Base-by-base conservation (phyloP, 2,329 filamentous ascomycete species). In the Penicillium sp. region DNA sequence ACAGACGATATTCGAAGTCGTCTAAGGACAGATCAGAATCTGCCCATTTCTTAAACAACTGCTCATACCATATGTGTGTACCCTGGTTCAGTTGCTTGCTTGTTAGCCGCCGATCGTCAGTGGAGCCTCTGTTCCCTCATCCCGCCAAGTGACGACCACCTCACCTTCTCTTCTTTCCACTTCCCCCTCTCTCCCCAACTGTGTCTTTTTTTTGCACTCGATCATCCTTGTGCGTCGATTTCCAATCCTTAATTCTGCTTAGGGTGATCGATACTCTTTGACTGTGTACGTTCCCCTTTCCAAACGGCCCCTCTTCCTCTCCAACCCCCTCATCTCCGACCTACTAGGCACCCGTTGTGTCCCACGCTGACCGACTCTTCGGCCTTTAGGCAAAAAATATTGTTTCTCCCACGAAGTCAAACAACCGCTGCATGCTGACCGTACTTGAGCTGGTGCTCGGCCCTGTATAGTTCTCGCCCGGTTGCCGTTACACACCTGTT, bases 101-200 rank as follows among this genome's bases (percentile, higher is more conserved):
- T 67, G 62, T 67, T 67, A 72, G 64, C 68, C 63, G 70, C 69
- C 60, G 70, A 73, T 73, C 71, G 68, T 63, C 67, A 66, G 66
- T 71, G 69, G 69, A 71, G 68, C 67, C 60, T 61, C 29, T 48
- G 48, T 57, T 61, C 62, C 54, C 52, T 61, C 67, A 68, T 71
- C 69, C 69, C 69, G 67, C 69, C 67, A 62, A 64, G 63, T 69
- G 67, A 68, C 67, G 63, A 67, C 67, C 66, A 65, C 62, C 62
- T 62, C 61, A 59, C 57, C 52, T 58, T 46, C 56, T 13, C 57
- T 57, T 58, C 45, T 59, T 58, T 46, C 51, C 54, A 54, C 46
- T 46, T 29, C 44, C 48, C 50, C 46, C 39, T 50, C 57, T 47
- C 47, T 52, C 48, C 39, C 42, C 43, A 27, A 55, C 55, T 27